Base-by-base conservation (phyloP, 768 basidiomycete genomes). In the Auricularia sp. region DNA sequence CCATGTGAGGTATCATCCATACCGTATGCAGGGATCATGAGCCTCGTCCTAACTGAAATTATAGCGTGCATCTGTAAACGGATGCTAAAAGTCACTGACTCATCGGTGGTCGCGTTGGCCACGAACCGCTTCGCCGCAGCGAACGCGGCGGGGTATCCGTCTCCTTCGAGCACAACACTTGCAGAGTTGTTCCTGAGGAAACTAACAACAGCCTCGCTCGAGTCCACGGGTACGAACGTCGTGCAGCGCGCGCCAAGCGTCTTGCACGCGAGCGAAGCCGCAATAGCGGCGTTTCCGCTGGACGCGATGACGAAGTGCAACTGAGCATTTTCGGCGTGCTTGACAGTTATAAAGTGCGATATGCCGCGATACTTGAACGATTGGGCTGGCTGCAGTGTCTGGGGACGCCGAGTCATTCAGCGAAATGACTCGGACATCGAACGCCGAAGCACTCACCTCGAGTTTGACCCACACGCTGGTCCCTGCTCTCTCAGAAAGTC, bases 331-430 rank as follows among this genome's bases (percentile, higher is more conserved):
- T 82, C 77, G 21, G 70, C 74, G 65, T 79, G 75, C 62, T 79
- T 78, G n/a, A 81, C 81, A 35, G 78, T 76, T 2, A 83, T 77
- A 67, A 87, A 86, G 65, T 80, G 78, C 23, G 87, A 86, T 39
- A 90, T 78, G 4, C 88, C 88, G 29, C 90, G 80, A 68, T 81
- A 86, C 71, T 92, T 91, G 83, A 88, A 91, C 2, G 89, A 90
- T 67, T 87, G 79, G 0, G 83, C 81, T 0, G 85, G 86, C 64
- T 91, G 90, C 1, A 91, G 76, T 66, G 82, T 88, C 90, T 90
- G 39, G 39, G 33, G 16, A 10, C 21, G 18, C 8, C 54, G 23
- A 12, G 29, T 56, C 11, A 10, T 10, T 3, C 11, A 44, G 43
- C 18, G 21, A 18, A 18, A 51, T 21, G 47, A 51, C 1, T 51